Evolutionary conservation across 2,329 filamentous ascomycete genomes (phyloP).

Genomic region (Rhinocladiella similis): DNA sequence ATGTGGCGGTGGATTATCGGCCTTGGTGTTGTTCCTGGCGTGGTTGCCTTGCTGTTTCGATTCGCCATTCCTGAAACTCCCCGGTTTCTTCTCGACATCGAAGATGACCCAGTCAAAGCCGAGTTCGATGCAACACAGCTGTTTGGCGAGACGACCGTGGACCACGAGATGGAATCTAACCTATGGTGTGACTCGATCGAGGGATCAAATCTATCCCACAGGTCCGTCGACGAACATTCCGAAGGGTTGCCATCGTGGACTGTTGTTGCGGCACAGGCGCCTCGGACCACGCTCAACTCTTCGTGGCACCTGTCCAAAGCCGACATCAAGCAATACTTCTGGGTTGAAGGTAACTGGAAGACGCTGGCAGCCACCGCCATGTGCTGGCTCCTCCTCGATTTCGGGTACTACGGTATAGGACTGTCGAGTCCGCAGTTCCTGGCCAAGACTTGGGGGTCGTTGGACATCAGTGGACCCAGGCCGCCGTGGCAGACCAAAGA

Average conservation of each 20-base stretch:
- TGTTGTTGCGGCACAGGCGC: conserved; percentile 21
- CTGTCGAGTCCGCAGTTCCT: conserved; percentile 46
- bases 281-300: conserved; percentile 42
- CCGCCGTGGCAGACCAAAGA: conserved; percentile 41
- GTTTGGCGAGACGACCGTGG: conserved; percentile 46
- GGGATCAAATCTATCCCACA: conserved; percentile 29
- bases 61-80: conserved; percentile 68
- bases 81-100: conserved; percentile 65
- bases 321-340: conserved; percentile 45
- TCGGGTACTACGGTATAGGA: conserved; percentile 59
- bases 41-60: conserved; percentile 65
- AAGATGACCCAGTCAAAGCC: conserved; percentile 60
- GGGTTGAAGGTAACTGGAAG: conserved; percentile 45
- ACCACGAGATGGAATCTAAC: conserved; percentile 17
- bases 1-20: conserved; percentile 69
- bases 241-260: conserved; percentile 19
- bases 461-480: conserved; percentile 31
- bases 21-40: conserved; percentile 63
- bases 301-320: conserved; percentile 39
- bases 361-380: conserved; percentile 48
- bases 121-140: conserved; percentile 61
- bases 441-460: conserved; percentile 41
- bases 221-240: conserved; percentile 23
- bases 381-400: conserved; percentile 57
- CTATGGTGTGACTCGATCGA: conserved; percentile 29